Conservation (phyloP, 257 asterid genomes). For the Solanum megistacrolobum region DNA sequence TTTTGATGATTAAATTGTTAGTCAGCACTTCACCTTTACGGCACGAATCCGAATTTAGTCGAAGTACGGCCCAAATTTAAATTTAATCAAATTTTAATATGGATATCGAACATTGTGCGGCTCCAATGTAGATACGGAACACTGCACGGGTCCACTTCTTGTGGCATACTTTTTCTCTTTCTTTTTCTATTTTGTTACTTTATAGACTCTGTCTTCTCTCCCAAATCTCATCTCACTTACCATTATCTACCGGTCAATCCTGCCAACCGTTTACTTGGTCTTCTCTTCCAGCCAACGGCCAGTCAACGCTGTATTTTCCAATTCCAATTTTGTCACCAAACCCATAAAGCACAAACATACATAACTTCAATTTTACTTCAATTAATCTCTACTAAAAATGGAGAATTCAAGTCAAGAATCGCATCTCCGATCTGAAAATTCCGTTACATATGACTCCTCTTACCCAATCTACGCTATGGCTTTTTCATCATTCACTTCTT, state of each 20-base stretch:
- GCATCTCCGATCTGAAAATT: constrained; percentile 30
- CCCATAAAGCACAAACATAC: background rate
- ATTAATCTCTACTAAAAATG: constrained; percentile 6
- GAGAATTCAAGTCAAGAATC: constrained; percentile 43
- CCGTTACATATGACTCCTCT: constrained; percentile 43
- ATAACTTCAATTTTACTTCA: background rate
- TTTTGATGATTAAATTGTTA: too few relatives aligned
- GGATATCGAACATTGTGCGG: too few relatives aligned
- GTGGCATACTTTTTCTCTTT: constrained; percentile 24
- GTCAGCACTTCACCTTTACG: too few relatives aligned
- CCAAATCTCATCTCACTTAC: background rate
- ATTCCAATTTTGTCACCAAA: background rate
- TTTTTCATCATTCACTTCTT: constrained; percentile 28
- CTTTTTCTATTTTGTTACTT: background rate
- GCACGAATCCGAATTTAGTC: too few relatives aligned
- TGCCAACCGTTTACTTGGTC: background rate
- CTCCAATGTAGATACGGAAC: background rate
- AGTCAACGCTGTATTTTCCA: background rate
- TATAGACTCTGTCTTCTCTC: background rate
- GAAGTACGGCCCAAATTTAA: fast-evolving
- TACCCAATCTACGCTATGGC: constrained; percentile 78
- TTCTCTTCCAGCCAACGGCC: background rate
- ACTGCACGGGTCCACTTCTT: constrained; percentile 20
- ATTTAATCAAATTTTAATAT: too few relatives aligned
- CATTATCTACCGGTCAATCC: background rate